Base-by-base conservation (phyloP, 495 filamentous ascomycete species). In the Penicillium soppii region DNA sequence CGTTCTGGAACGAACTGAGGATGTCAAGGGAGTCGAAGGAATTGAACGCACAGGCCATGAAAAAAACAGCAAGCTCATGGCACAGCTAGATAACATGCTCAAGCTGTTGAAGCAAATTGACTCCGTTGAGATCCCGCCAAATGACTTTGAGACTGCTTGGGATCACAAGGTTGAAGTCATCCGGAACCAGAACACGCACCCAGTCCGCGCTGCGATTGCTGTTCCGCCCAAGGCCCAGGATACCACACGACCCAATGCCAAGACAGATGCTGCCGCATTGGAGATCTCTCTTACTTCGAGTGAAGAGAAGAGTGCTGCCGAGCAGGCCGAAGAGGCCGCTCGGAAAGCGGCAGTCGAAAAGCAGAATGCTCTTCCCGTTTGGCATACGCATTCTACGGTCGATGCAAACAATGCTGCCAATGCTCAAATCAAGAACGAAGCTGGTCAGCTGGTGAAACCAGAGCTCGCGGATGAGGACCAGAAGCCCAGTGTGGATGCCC, bases 381-480 rank as follows among this genome's bases (percentile, higher is more conserved):
- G 95, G 91, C 91, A 96, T 62, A 89, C 87, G 2, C 83, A 89
- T 39, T 91, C 85, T 38, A 96, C 92, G 2, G 89, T 99, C 27
- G 69, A 71, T 26, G 63, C 65, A 2, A 35, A 42, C 13, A 53
- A 59, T 5, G 58, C 55, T 22, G 69, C 56, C 20, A 23, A 50
- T 29, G 46, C 48, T 7, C 41, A 44, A 16, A 21, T 63, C 43
- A 76, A 77, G 61, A 55, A 29, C n/a, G 74, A 78, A 20, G 29
- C 52, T 2, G 74, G 69, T 20, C 36, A 62, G 1, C 54, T 62
- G 10, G 63, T 81, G 41, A 74, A 80, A 19, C 48, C 72, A 7
- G 74, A 75, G 50, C 59, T 71, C 39, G 81, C 75, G 46, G 69
- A 83, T 15, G 82, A 85, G 37, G 82, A 83, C 32, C 76, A 80